Conservation (phyloP, 164 flowering plant genomes). For the Piper longum region DNA sequence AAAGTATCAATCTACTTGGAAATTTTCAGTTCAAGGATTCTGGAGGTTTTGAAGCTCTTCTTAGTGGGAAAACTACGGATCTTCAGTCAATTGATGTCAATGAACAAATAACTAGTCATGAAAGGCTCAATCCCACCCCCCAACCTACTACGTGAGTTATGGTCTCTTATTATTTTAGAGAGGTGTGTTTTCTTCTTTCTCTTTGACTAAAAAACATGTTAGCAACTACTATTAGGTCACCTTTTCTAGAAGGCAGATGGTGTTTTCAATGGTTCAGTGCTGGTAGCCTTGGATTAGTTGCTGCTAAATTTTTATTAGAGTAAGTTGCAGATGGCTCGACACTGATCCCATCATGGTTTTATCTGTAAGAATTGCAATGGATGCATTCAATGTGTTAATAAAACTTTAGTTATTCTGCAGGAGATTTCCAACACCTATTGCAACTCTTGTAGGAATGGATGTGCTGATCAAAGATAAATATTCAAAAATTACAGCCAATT, state of each 20-base stretch:
- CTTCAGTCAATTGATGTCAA: conserved; percentile 77
- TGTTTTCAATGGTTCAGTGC: conserved; percentile 79
- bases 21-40: conserved; percentile 70
- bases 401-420: conserved; percentile 26
- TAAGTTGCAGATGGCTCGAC: conserved; percentile 1
- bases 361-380: background rate
- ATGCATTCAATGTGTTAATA: background rate
- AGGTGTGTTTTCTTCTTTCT: background rate
- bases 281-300: conserved; percentile 57
- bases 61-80: conserved; percentile 63
- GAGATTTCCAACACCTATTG: conserved; percentile 59
- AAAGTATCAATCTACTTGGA: background rate
- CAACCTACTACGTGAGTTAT: conserved; percentile 77
- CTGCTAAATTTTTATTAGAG: conserved; percentile 54
- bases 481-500: conserved; percentile 40
- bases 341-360: background rate
- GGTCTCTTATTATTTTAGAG: background rate
- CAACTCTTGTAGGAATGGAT: conserved; percentile 53
- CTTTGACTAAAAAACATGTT: background rate
- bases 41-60: conserved; percentile 73
- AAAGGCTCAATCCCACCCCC: conserved; percentile 83
- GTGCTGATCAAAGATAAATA: conserved; percentile 51
- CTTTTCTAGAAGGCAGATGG: conserved; percentile 82
- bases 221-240: conserved; percentile 49
- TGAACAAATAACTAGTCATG: conserved; percentile 83